Percentiles rank a stretch among this genome's conserved stretches.
phyloP scores from a whole-genome alignment of 1,139 yeast genomes.

The Taphrina communis region DNA sequence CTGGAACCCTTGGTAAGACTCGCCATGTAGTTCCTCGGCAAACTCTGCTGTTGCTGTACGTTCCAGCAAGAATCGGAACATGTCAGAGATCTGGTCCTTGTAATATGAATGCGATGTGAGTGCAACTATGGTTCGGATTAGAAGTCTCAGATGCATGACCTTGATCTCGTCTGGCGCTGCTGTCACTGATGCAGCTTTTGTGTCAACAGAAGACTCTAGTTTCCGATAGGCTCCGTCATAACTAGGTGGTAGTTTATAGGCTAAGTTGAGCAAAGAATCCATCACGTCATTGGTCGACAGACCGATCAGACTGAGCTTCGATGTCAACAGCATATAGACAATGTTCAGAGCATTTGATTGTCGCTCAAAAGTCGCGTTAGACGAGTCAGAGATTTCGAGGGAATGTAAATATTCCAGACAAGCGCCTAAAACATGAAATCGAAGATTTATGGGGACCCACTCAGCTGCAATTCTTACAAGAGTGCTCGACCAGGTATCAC shows the following conservation, averaged over 20 bases:
- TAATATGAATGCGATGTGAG: conserved; percentile 76
- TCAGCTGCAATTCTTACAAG: conserved; percentile 70
- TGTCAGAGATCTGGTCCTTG: conserved; percentile 78
- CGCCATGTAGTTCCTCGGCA: background rate
- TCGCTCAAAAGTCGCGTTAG: conserved; percentile 49
- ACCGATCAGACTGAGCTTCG: conserved; percentile 85
- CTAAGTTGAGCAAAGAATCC: conserved; percentile 66
- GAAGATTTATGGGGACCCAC: conserved; percentile 86
- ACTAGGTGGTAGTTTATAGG: conserved; percentile 56
- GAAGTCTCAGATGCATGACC: conserved; percentile 44
- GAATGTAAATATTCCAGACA: conserved; percentile 51
- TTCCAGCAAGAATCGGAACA: conserved; percentile 60
- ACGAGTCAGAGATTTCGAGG: conserved; percentile 38
- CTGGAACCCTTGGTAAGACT: conserved; percentile 1
- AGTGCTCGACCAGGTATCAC: conserved; percentile 60
- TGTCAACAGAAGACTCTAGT: background rate
- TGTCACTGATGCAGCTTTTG: background rate
- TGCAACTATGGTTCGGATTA: conserved; percentile 60
- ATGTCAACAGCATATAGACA: conserved; percentile 66
- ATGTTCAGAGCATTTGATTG: conserved; percentile 57
- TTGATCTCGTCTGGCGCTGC: background rate
- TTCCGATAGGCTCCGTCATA: background rate
- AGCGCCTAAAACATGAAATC: conserved; percentile 68
- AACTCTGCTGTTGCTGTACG: background rate
- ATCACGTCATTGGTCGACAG: conserved; percentile 83